phyloP scores from a whole-genome alignment of 805 yeast genomes.

The Lipomyces yamadae region DNA sequence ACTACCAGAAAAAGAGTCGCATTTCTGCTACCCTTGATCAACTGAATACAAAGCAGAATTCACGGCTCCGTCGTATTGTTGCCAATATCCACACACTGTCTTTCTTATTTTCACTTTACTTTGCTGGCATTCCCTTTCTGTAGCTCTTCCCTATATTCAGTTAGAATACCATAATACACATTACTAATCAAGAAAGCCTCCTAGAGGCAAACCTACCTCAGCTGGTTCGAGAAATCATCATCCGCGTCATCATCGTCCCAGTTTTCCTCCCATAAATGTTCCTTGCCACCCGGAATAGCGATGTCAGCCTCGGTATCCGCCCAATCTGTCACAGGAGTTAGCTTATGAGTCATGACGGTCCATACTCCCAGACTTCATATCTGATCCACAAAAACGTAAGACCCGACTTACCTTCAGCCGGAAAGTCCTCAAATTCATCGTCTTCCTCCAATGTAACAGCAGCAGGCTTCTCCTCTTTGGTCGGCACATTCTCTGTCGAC shows the following conservation, averaged over 20 bases:
- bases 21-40: no score
- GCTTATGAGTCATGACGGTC: background rate
- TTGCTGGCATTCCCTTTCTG: background rate
- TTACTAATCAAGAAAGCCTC: background rate
- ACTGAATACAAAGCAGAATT: background rate
- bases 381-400: background rate
- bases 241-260: constrained; percentile 94
- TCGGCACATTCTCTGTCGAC: constrained; percentile 1
- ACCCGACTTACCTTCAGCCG: constrained; percentile 63
- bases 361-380: no score
- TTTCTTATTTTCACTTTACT: background rate
- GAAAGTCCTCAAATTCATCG: constrained; percentile 97
- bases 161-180: background rate
- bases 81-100: no score
- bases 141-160: background rate
- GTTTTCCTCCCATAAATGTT: constrained; percentile 90
- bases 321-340: constrained; percentile 59
- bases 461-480: constrained; percentile 34
- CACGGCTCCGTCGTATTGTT: background rate
- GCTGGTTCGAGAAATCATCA: constrained; percentile 79
- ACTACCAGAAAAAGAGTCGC: no score
- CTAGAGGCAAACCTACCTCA: constrained; percentile 52
- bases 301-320: constrained; percentile 59
- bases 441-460: constrained; percentile 84
- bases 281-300: constrained; percentile 50